phyloP scores from a whole-genome alignment of 2,329 filamentous ascomycete genomes.

The Hysterium pulicare region DNA sequence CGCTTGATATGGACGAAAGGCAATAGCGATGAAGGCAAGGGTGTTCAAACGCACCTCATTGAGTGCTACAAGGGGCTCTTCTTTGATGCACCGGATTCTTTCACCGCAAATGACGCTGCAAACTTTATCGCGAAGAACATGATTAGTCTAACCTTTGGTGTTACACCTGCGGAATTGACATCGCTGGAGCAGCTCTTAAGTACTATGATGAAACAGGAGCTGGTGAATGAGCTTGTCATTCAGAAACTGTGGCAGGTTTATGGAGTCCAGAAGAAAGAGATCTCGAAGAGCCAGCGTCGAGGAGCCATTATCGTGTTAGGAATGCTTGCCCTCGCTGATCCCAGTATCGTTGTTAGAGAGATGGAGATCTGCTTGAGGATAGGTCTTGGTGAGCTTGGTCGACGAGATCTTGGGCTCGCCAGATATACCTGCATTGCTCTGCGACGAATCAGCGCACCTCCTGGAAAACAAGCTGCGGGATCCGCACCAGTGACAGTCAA shows the following conservation, averaged over 20 bases:
- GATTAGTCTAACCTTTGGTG: constrained; percentile 96
- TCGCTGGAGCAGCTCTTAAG: constrained; percentile 91
- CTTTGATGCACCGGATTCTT: constrained; percentile 89
- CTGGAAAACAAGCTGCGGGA: constrained; percentile 63
- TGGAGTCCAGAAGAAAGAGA: constrained; percentile 82
- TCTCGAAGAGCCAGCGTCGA: constrained; percentile 83
- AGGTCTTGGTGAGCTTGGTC: constrained; percentile 76
- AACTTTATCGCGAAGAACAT: constrained; percentile 97
- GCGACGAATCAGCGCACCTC: constrained; percentile 74
- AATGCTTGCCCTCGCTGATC: constrained; percentile 90
- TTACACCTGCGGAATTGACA: constrained; percentile 89
- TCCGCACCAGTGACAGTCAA: constrained; percentile 58
- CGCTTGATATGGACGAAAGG: constrained; percentile 98
- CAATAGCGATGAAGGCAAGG: constrained; percentile 98
- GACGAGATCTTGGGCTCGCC: constrained; percentile 79
- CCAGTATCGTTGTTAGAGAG: constrained; percentile 89
- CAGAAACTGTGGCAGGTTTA: constrained; percentile 98
- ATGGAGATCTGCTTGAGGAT: constrained; percentile 93
- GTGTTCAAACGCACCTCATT: constrained; percentile 92
- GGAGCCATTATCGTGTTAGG: constrained; percentile 95
- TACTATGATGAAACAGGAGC: constrained; percentile 94
- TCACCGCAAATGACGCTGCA: constrained; percentile 82
- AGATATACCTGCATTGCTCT: constrained; percentile 95
- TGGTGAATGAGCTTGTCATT: constrained; percentile 81
- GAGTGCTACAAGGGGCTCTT: constrained; percentile 95